Percentiles rank a stretch among this genome's conserved stretches.
These are phyloP conservation scores for Colletotrichum somersetense DNA, from an alignment of 2,329 filamentous ascomycete species.

Conservation along the genomic window DNA sequence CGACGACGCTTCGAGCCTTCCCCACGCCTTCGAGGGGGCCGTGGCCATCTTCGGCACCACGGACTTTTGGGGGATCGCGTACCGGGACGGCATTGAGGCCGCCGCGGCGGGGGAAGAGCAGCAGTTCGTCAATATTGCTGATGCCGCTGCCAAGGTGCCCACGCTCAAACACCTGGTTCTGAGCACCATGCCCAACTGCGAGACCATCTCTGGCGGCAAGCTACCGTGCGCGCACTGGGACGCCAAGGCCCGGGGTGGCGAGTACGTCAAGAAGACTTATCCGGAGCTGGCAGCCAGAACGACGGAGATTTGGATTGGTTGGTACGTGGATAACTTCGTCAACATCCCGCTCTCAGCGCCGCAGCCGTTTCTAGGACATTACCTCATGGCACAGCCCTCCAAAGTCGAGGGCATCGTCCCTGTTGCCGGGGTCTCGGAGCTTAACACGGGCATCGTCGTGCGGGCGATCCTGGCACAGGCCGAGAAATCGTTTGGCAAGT, in stretches of 20 bases:
- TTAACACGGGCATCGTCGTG: constrained; percentile 47
- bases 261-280: constrained; percentile 52
- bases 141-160: constrained; percentile 52
- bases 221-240: constrained; percentile 56
- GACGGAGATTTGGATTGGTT: constrained; percentile 55
- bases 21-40: no score
- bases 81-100: no score
- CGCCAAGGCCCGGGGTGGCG: constrained; percentile 57
- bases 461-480: constrained; percentile 43
- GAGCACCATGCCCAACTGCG: constrained; percentile 57
- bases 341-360: neutral
- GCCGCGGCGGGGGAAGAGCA: no score
- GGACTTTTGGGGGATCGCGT: no score
- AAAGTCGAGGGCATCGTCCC: neutral
- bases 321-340: constrained; percentile 50
- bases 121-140: no score
- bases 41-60: no score
- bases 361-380: neutral
- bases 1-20: no score
- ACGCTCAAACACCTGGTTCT: constrained; percentile 60
- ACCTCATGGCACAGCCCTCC: neutral
- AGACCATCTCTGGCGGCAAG: constrained; percentile 49
- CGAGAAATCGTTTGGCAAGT: constrained; percentile 41
- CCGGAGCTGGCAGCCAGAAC: constrained; percentile 52
- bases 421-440: constrained; percentile 41